These are phyloP conservation scores for Sporothrix dimorphospora DNA, from an alignment of 2,329 filamentous ascomycete genomes.

Conservation along the genomic window DNA sequence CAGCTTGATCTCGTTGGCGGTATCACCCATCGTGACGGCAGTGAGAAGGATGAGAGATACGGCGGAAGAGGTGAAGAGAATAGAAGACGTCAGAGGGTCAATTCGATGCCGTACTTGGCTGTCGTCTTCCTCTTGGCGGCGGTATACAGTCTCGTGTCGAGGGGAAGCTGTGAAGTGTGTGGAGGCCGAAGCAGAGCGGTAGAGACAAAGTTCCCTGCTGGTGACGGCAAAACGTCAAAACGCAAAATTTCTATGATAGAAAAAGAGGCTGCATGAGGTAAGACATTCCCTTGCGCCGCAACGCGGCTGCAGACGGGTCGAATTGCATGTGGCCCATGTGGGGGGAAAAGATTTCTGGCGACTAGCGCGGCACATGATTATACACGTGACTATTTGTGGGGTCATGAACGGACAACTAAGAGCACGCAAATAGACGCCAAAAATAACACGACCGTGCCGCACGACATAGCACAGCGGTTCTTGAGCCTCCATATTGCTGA, in stretches of 20 bases:
- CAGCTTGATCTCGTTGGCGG: conserved; percentile 47
- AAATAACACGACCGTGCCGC: not conserved
- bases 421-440: not conserved
- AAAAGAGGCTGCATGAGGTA: conserved; percentile 23
- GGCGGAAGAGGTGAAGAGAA: conserved; percentile 1
- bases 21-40: conserved; percentile 28
- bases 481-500: not conserved
- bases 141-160: not conserved
- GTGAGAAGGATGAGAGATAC: not conserved
- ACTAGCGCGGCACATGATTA: not conserved
- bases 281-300: conserved; percentile 4
- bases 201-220: not conserved
- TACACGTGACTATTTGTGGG: not conserved
- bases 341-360: conserved; percentile 15
- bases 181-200: not conserved
- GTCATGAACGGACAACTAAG: not conserved
- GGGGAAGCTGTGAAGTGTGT: not conserved
- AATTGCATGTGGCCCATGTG: conserved; percentile 21
- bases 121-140: not conserved
- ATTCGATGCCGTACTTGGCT: not conserved
- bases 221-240: not conserved
- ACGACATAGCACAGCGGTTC: not conserved
- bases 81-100: not conserved
- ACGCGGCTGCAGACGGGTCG: conserved; percentile 18
- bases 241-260: conserved; percentile 16